phyloP scores from a whole-genome alignment of 2,329 filamentous ascomycete species.

The Arthrinium phaeospermum region DNA sequence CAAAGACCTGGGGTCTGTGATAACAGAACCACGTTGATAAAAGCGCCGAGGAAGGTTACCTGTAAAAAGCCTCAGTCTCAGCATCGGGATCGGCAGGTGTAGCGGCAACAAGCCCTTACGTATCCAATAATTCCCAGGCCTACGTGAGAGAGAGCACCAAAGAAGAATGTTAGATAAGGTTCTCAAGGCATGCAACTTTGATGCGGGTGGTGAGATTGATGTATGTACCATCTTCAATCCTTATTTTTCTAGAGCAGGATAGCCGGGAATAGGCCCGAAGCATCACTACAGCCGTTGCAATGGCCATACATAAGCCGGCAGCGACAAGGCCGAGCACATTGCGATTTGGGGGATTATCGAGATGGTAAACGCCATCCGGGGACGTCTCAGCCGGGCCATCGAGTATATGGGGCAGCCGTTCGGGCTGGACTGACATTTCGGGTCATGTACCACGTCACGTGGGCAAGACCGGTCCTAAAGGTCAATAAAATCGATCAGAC shows the following conservation, averaged over 20 bases:
- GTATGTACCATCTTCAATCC: background rate
- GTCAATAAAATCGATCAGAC: background rate
- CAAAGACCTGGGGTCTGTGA: slow-evolving; percentile 2
- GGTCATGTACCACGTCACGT: background rate
- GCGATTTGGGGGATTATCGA: background rate
- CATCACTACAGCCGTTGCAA: background rate
- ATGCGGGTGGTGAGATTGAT: background rate
- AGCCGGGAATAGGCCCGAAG: background rate
- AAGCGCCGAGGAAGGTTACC: background rate
- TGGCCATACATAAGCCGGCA: background rate
- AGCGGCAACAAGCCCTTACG: background rate
- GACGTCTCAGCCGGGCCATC: background rate
- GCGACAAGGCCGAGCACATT: background rate
- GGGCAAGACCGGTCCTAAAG: background rate
- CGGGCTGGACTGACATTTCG: background rate
- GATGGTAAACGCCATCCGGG: background rate
- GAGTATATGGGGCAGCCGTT: background rate
- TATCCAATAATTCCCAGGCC: background rate
- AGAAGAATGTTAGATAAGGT: background rate
- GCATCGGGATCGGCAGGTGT: background rate
- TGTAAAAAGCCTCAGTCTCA: background rate
- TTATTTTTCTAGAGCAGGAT: background rate
- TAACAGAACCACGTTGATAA: background rate
- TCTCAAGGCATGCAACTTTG: background rate
- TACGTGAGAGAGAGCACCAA: background rate